These are phyloP conservation scores for Mortierella claussenii DNA, from an alignment of 192 early-diverging fungal genomes.

Conservation along the genomic window DNA sequence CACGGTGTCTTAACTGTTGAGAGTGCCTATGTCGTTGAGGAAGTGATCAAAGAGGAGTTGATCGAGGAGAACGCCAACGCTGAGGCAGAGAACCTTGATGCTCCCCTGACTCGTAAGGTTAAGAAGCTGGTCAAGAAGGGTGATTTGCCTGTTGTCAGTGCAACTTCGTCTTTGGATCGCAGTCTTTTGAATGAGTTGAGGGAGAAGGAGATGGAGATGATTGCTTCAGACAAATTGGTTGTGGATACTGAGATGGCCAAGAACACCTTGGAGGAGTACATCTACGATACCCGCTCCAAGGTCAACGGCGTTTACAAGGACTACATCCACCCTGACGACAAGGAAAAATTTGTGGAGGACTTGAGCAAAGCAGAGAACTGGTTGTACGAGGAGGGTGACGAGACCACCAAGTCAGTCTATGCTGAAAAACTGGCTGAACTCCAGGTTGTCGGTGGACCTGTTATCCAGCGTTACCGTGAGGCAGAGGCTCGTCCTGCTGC, in stretches of 20 bases:
- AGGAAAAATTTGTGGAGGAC: slow-evolving; percentile 73
- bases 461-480: slow-evolving; percentile 84
- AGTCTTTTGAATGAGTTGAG: slow-evolving; percentile 70
- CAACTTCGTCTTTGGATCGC: slow-evolving; percentile 67
- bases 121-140: slow-evolving; percentile 94
- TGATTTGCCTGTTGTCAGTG: slow-evolving; percentile 79
- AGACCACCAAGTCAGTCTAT: slow-evolving; percentile 92
- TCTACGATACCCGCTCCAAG: slow-evolving; percentile 95
- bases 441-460: slow-evolving; percentile 84
- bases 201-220: slow-evolving; percentile 90
- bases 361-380: slow-evolving; percentile 92
- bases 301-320: slow-evolving; percentile 70
- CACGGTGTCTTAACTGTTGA: slow-evolving; percentile 87
- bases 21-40: slow-evolving; percentile 89
- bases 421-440: slow-evolving; percentile 82
- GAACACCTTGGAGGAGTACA: slow-evolving; percentile 98
- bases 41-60: slow-evolving; percentile 86
- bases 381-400: slow-evolving; percentile 98
- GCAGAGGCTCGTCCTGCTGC: slow-evolving; percentile 87
- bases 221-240: slow-evolving; percentile 86
- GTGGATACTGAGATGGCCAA: slow-evolving; percentile 93
- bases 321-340: slow-evolving; percentile 78
- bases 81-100: slow-evolving; percentile 36
- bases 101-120: slow-evolving; percentile 79
- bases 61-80: slow-evolving; percentile 54